These are phyloP conservation scores for Phaeosphaeria sp. DNA, from an alignment of 2,329 filamentous ascomycete genomes.

Conservation along the genomic window DNA sequence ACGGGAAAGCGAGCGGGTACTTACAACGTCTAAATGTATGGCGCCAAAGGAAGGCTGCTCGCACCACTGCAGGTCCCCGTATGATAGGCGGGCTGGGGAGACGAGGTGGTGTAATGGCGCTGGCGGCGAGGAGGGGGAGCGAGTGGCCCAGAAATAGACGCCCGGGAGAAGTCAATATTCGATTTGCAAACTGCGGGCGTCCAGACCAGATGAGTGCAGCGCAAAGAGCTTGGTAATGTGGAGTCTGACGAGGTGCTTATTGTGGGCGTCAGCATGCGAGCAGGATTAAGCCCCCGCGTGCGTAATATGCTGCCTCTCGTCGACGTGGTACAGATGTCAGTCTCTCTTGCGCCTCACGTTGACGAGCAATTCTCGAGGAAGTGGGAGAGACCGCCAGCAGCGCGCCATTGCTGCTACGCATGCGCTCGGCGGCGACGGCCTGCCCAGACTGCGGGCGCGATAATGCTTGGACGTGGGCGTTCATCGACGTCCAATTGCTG, in stretches of 20 bases:
- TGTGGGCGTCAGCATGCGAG: slow-evolving; percentile 27
- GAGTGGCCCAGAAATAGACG: slow-evolving; percentile 50
- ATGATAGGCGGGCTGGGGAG: slow-evolving; percentile 44
- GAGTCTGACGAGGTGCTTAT: slow-evolving; percentile 35
- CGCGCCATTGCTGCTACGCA: slow-evolving; percentile 24
- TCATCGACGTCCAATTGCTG: slow-evolving; percentile 31
- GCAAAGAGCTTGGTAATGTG: slow-evolving; percentile 30
- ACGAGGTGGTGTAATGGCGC: slow-evolving; percentile 42
- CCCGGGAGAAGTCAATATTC: slow-evolving; percentile 46
- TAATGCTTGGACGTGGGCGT: slow-evolving; percentile 19
- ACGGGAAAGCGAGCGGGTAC: slow-evolving; percentile 48
- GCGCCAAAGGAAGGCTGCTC: slow-evolving; percentile 41
- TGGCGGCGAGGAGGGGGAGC: slow-evolving; percentile 31
- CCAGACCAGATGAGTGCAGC: slow-evolving; percentile 41
- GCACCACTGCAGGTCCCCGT: slow-evolving; percentile 37
- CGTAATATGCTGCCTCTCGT: slow-evolving; percentile 12
- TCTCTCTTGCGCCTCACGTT: slow-evolving; percentile 20
- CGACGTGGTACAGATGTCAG: slow-evolving; percentile 21
- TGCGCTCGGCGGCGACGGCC: slow-evolving; percentile 21
- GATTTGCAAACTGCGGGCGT: slow-evolving; percentile 38
- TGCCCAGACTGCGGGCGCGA: slow-evolving; percentile 28
- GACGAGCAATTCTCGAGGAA: slow-evolving; percentile 11
- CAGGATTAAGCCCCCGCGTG: slow-evolving; percentile 4
- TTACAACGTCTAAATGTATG: slow-evolving; percentile 49
- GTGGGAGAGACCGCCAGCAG: slow-evolving; percentile 12